Base-by-base conservation (phyloP, 306 rosid species). In the Crataegus laevigata region DNA sequence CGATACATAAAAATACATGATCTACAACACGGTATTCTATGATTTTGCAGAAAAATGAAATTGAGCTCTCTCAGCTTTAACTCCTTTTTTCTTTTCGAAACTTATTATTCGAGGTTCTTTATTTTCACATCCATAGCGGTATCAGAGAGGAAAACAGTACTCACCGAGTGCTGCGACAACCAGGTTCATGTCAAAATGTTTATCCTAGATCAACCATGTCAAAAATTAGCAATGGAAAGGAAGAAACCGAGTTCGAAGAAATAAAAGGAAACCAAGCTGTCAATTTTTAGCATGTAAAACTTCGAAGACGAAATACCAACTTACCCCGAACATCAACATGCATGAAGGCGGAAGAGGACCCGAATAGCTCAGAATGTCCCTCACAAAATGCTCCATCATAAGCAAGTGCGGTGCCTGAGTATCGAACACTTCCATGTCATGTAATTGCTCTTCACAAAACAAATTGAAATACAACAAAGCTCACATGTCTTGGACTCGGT, bases 241-340 rank as follows among this genome's bases (percentile, higher is more conserved):
- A 51, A 29, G 75, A 14, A 74, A 61, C 29, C 25, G 24, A 26
- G 10, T 26, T 6, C 2, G 40, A 43, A 24, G 25, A 69, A 25
- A 26, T 14, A 47, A 29, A 26, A 21, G 55, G 21, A 17, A 69
- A 9, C 58, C 25, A 54, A 19, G 24, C 6, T 12, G n/a, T 21
- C 22, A 34, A 55, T 5, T 6, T 21, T 34, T 19, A 58, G n/a
- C 66, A 11, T 7, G 24, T 21, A 15, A n/a, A 72, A 26, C 17
- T n/a, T 22, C 30, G 66, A 29, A 8, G 43, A 61, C 8, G 40
- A 8, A 62, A 64, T 22, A 5, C 36, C 47, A 14, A 73, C 87
- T 78, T 75, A 84, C 91, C 66, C 87, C 82, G 76, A 84, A 84
- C 71, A 82, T 65, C 18, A 79, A 75, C 65, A 87, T 80, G 11